Conservation (phyloP, 1,139 yeast genomes). For the Taiozyma sp. region DNA sequence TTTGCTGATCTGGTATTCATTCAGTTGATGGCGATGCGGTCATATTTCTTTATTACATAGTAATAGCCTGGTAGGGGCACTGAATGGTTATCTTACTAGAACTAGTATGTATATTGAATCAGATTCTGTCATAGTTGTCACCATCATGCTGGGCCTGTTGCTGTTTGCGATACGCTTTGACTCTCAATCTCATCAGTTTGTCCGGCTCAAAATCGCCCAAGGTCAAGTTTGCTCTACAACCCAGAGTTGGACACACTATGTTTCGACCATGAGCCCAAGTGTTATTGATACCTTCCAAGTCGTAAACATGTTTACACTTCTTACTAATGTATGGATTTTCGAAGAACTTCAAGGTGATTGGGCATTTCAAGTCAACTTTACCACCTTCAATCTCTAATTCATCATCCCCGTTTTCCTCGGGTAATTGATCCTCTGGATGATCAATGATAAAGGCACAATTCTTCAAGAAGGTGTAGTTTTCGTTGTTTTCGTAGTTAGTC, state of each 20-base stretch:
- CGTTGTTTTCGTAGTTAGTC: neutral
- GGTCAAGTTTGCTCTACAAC: constrained; percentile 25
- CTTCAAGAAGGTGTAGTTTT: constrained; percentile 14
- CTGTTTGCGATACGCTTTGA: constrained; percentile 31
- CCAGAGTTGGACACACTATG: constrained; percentile 20
- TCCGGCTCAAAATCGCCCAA: constrained; percentile 38
- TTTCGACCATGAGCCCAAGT: constrained; percentile 23
- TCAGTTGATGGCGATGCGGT: too few species aligned
- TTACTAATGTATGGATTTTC: constrained; percentile 48
- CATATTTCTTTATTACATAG: too few species aligned
- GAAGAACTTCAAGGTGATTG: constrained; percentile 51
- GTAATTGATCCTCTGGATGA: constrained; percentile 30
- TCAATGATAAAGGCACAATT: constrained; percentile 21
- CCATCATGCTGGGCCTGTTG: constrained; percentile 6
- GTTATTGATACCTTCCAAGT: constrained; percentile 37
- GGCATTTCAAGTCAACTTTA: constrained; percentile 57
- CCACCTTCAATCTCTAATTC: constrained; percentile 68
- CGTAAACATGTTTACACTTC: constrained; percentile 60
- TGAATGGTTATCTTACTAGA: neutral
- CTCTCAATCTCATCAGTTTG: constrained; percentile 44
- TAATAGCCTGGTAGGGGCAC: neutral
- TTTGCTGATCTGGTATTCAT: too few species aligned
- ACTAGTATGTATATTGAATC: neutral
- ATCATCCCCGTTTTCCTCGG: constrained; percentile 40
- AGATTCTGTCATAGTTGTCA: constrained; percentile 9